Base-by-base conservation (phyloP, 2,329 filamentous ascomycete genomes). In the Sarocladium oryzae region DNA sequence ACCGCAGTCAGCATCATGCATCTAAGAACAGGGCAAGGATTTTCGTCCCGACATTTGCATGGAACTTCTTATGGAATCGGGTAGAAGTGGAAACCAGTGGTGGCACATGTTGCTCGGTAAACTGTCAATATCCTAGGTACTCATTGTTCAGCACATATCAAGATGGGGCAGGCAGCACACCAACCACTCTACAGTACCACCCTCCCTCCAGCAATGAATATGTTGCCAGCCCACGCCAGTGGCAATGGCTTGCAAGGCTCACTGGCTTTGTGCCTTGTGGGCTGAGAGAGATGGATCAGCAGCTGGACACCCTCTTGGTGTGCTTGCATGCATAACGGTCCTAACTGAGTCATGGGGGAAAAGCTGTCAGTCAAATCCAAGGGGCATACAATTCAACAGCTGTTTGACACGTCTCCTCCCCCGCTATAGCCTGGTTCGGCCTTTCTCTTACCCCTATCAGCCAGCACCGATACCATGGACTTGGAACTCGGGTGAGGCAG, bases 131-230 rank as follows among this genome's bases (percentile, higher is more conserved):
- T n/a, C n/a, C n/a, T n/a, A n/a, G n/a, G n/a, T n/a, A n/a, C n/a
- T n/a, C n/a, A n/a, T n/a, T n/a, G n/a, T n/a, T n/a, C 4, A n/a
- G 26, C 16, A 32, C 11, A 4, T 16, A 9, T 21, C 21, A 13
- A 21, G 10, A 13, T 10, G 28, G 24, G 43, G 20, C 10, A 4
- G 26, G 21, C 32, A 15, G 11, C 40, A n/a, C 37, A 45, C 40
- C 21, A 16, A 11, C 40, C 40, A 23, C 33, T n/a, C 43, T 48
- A 26, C 43, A 48, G 43, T 48, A 48, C 43, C 33, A 48, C 43
- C 43, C 43, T 48, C 43, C 43, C 43, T 48, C 24, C 28, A 13
- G 33, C 28, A 16, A 33, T 4, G 16, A 15, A 10, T n/a, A 48
- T 48, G 11, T 30, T 18, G n/a, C 26, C 11, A 15, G 10, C 26